Evolutionary conservation across 257 asterid genomes (phyloP).

Genomic region (Ilex aquifolium): DNA sequence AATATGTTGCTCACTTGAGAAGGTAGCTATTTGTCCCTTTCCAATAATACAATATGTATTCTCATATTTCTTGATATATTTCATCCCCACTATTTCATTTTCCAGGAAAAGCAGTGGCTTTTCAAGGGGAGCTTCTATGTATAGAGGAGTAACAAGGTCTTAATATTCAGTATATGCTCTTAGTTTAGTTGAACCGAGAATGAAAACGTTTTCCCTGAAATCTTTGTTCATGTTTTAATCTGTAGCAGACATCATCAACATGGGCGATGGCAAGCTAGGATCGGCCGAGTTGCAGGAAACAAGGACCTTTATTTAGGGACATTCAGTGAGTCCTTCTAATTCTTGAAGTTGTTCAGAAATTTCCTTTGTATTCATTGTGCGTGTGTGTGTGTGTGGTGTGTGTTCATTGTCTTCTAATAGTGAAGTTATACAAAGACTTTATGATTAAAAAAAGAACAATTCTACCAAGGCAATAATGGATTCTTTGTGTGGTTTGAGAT

Average conservation of each 20-base stretch:
- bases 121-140: constrained; percentile 96
- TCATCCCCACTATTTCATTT: background rate
- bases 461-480: too few relatives aligned
- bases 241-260: constrained; percentile 99
- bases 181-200: background rate
- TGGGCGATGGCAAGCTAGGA: constrained; percentile 99
- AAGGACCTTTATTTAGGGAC: constrained; percentile 97
- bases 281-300: constrained; percentile 98
- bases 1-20: constrained; percentile 88
- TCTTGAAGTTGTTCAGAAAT: too few relatives aligned
- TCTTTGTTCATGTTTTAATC: constrained; percentile 20
- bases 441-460: too few relatives aligned
- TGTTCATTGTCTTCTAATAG: too few relatives aligned
- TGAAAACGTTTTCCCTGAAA: constrained; percentile 4
- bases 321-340: constrained; percentile 55
- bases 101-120: constrained; percentile 97
- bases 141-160: constrained; percentile 99
- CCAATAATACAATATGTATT: background rate
- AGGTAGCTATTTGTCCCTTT: constrained; percentile 34
- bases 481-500: too few relatives aligned
- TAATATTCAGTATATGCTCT: constrained; percentile 15
- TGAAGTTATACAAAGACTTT: too few relatives aligned
- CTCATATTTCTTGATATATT: background rate
- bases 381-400: too few relatives aligned
- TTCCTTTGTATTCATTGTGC: too few relatives aligned